Evolutionary conservation across 2,329 filamentous ascomycete genomes (phyloP).

Genomic region (Phaeosphaeriaceae sp.): DNA sequence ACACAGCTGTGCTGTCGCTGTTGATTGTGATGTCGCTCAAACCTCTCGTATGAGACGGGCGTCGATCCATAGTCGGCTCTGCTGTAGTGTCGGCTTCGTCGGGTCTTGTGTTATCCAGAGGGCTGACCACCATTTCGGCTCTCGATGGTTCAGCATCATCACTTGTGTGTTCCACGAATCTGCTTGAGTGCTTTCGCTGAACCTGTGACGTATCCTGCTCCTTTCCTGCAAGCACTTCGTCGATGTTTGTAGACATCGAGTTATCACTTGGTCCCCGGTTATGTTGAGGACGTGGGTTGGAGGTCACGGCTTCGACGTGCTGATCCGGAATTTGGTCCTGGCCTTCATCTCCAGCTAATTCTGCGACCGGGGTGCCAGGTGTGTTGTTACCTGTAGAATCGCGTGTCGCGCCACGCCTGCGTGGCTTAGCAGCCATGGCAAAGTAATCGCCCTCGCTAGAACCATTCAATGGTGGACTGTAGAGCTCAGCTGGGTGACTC

Average conservation of each 20-base stretch:
- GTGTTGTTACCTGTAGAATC: conserved; percentile 37
- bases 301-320: conserved; percentile 21
- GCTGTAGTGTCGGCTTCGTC: conserved; percentile 1
- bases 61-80: conserved; percentile 20
- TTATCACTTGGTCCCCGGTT: conserved; percentile 36
- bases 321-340: conserved; percentile 20
- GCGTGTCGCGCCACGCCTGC: conserved; percentile 30
- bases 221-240: conserved; percentile 27
- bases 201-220: background rate
- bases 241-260: conserved; percentile 36
- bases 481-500: conserved; percentile 42
- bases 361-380: conserved; percentile 34
- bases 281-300: conserved; percentile 21
- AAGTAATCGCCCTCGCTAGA: conserved; percentile 38
- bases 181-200: conserved; percentile 5
- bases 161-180: conserved; percentile 4
- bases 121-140: conserved; percentile 6
- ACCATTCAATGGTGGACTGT: conserved; percentile 34
- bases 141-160: background rate
- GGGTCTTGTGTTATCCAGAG: conserved; percentile 2
- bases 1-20: conserved; percentile 44
- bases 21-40: conserved; percentile 41
- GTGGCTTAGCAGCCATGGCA: conserved; percentile 16
- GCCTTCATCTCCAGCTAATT: conserved; percentile 41
- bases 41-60: conserved; percentile 40